Percentiles rank a stretch among this genome's conserved stretches.
phyloP scores from a whole-genome alignment of 2,329 filamentous ascomycete genomes.

The Arthrobotrys megalospora region DNA sequence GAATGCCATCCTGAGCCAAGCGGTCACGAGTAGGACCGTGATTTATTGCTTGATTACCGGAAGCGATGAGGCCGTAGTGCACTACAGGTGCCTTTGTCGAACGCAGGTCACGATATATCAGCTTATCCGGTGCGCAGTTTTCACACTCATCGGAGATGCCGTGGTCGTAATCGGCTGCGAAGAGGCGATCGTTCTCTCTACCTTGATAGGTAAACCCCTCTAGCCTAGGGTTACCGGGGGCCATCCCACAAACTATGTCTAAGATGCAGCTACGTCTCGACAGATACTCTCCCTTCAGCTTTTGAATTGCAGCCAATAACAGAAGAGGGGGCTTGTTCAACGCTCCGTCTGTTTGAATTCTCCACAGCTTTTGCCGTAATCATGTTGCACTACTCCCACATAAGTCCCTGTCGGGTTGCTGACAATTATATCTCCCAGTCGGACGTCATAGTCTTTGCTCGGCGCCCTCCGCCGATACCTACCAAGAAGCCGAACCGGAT shows the following conservation, averaged over 20 bases:
- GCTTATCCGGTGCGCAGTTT: background rate
- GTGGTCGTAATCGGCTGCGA: background rate
- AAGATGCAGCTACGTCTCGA: background rate
- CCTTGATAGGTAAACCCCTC: background rate
- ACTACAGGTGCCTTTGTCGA: background rate
- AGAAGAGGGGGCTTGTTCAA: constrained; percentile 3
- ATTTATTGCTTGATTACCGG: constrained; percentile 33
- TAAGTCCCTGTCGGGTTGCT: background rate
- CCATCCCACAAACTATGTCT: background rate
- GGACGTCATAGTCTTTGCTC: background rate
- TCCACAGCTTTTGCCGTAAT: background rate
- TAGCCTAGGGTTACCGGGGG: background rate
- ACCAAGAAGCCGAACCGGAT: too few relatives aligned
- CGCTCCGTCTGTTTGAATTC: background rate
- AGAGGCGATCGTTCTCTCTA: background rate
- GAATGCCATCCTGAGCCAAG: background rate
- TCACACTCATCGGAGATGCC: background rate
- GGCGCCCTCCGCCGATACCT: too few relatives aligned
- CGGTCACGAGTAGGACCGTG: background rate
- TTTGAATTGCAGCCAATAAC: background rate
- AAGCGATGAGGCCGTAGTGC: constrained; percentile 35
- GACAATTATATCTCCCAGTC: constrained; percentile 12
- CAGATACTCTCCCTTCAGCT: background rate
- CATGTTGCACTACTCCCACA: constrained; percentile 2
- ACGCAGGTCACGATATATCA: background rate